Evolutionary conservation across 2,329 filamentous ascomycete species (phyloP).

Genomic region (Calonectria pauciramosa): DNA sequence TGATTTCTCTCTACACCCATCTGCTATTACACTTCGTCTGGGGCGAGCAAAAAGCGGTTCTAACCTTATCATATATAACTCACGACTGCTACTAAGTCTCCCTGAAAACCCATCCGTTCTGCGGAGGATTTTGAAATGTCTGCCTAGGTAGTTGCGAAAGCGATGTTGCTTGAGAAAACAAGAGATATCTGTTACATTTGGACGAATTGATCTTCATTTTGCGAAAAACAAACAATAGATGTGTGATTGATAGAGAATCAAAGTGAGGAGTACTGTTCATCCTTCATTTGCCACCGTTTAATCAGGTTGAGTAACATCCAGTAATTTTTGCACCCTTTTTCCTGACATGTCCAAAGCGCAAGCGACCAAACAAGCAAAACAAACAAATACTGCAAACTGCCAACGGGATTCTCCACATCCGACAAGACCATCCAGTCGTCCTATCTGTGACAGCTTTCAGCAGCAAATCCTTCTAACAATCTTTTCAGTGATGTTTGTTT

Average conservation of each 20-base stretch:
- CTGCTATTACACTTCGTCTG: conserved; percentile 23
- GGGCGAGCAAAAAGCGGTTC: conserved; percentile 12
- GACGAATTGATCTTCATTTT: not conserved
- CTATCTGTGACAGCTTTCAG: not conserved
- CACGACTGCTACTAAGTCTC: conserved; percentile 9
- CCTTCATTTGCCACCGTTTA: not conserved
- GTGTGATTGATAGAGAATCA: not conserved
- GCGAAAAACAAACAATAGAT: not conserved
- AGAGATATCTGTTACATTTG: conserved; percentile 19
- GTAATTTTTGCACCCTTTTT: no score
- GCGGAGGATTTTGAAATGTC: conserved; percentile 26
- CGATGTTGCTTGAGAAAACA: conserved; percentile 20
- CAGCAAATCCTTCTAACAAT: not conserved
- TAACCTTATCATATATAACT: not conserved
- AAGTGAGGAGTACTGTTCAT: not conserved
- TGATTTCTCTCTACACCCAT: conserved; percentile 3
- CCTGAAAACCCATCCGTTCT: not conserved
- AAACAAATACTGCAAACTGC: not conserved
- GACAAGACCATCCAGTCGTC: not conserved
- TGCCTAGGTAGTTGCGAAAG: conserved; percentile 30
- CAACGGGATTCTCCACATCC: not conserved
- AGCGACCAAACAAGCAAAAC: not conserved
- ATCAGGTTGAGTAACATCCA: not conserved
- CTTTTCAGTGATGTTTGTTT: not conserved
- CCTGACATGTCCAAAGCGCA: not conserved